These are phyloP conservation scores for Cephaloascus albidus DNA, from an alignment of 805 yeast species.

Conservation along the genomic window DNA sequence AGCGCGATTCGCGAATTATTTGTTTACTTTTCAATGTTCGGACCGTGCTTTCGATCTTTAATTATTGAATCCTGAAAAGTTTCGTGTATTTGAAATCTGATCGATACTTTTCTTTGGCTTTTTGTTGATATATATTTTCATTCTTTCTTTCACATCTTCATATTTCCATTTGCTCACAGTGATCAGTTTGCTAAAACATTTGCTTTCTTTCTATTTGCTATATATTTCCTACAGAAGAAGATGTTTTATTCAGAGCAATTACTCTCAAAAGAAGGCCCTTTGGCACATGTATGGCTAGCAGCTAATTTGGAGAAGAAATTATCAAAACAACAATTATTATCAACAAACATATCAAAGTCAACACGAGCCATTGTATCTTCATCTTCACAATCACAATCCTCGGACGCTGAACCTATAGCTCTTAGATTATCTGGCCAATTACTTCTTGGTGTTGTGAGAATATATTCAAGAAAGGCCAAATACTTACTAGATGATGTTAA, in stretches of 20 bases:
- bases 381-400: conserved; percentile 5
- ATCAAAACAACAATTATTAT: conserved; percentile 61
- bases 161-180: no score
- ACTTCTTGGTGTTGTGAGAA: conserved; percentile 77
- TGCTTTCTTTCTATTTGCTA: not conserved
- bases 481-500: conserved; percentile 76
- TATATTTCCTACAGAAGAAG: not conserved
- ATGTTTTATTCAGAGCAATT: conserved; percentile 45
- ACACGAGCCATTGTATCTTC: conserved; percentile 47
- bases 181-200: no score
- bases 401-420: conserved; percentile 50
- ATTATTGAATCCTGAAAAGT: no score
- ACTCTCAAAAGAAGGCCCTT: conserved; percentile 66
- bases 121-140: no score
- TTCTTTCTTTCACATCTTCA: no score
- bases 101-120: no score
- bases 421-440: conserved; percentile 79
- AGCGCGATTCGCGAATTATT: no score
- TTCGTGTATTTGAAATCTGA: no score
- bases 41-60: no score
- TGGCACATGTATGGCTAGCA: conserved; percentile 89
- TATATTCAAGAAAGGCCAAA: conserved; percentile 78
- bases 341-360: conserved; percentile 61
- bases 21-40: no score
- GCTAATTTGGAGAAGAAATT: conserved; percentile 78